Base-by-base conservation (phyloP, 345 rosid genomes). In the Garcia nutans region DNA sequence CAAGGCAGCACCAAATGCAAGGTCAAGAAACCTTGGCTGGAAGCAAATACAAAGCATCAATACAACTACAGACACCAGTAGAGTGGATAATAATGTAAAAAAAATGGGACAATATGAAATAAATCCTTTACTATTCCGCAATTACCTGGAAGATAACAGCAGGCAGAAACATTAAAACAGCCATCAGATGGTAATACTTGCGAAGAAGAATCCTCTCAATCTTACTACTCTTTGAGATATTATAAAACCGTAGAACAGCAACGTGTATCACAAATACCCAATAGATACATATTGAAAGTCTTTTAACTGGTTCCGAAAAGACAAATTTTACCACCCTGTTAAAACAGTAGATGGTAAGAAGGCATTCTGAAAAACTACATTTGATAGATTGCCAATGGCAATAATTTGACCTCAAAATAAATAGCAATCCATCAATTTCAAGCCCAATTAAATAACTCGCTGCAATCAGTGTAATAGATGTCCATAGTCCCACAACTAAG, bases 161-260 rank as follows among this genome's bases (percentile, higher is more conserved):
- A 0, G 98, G 98, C 74, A 93, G 83, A 86, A 96, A 96, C 97
- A 96, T 89, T 77, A 88, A 82, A 80, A 96, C 99, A 74, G 99
- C 99, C 93, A 92, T 83, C 81, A 96, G 89, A 82, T 96, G 99
- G 84, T 93, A 96, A 79, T 96, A 96, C 72, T 93, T 96, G 61
- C 97, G 89, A 57, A 96, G 99, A 86, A 96, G 97, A 84, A 93
- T 96, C 87, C 99, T 88, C 87, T 93, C 97, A 42, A 89, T 84
- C 83, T 86, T 96, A 84, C 98, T 92, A 80, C 88, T 85, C 84
- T 90, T 90, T 20, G 98, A 96, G 66, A 96, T 92, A 79, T 84
- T 80, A 86, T 96, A 93, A 66, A 93, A 93, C 71, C 89, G 81
- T 75, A 76, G 83, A 77, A 96, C 95, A 79, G 93, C 89, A 17